Conservation (phyloP, 257 asterid species). For the Nicotiana otophora region DNA sequence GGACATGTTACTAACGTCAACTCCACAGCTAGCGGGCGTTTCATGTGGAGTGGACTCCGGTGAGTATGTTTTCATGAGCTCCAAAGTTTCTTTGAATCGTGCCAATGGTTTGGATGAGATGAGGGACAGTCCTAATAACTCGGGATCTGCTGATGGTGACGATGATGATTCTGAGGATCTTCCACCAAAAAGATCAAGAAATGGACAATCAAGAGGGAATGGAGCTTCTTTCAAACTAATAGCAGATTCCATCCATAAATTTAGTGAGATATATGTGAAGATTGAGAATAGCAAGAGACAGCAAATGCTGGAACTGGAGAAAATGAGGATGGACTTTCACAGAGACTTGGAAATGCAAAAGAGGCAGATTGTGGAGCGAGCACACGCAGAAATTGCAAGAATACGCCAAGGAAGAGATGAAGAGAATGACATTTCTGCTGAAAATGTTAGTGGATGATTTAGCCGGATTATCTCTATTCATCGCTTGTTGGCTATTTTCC, state of each 20-base stretch:
- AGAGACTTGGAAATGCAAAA: slow-evolving; percentile 73
- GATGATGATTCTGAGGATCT: slow-evolving; percentile 51
- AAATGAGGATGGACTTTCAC: slow-evolving; percentile 77
- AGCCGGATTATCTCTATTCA: neutral
- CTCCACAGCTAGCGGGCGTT: slow-evolving; percentile 52
- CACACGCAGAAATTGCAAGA: slow-evolving; percentile 71
- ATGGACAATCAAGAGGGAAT: slow-evolving; percentile 10
- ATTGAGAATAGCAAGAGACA: slow-evolving; percentile 72
- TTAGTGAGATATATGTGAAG: slow-evolving; percentile 70
- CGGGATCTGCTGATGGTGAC: slow-evolving; percentile 42
- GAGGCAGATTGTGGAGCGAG: slow-evolving; percentile 76
- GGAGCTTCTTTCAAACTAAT: slow-evolving; percentile 49
- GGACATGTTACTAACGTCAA: slow-evolving; percentile 52
- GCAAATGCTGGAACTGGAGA: slow-evolving; percentile 76
- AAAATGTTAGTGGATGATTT: slow-evolving; percentile 38
- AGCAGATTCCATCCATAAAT: slow-evolving; percentile 72
- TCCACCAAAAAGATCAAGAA: slow-evolving; percentile 39
- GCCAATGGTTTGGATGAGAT: slow-evolving; percentile 70
- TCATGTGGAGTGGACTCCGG: slow-evolving; percentile 81
- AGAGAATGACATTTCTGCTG: slow-evolving; percentile 44
- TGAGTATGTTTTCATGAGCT: slow-evolving; percentile 57
- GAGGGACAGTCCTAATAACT: slow-evolving; percentile 74
- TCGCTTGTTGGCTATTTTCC: slow-evolving; percentile 17
- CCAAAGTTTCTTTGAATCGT: slow-evolving; percentile 41
- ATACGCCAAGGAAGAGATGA: slow-evolving; percentile 61